Evolutionary conservation across 768 basidiomycete genomes (phyloP).

Genomic region (Termitomyces heimii): DNA sequence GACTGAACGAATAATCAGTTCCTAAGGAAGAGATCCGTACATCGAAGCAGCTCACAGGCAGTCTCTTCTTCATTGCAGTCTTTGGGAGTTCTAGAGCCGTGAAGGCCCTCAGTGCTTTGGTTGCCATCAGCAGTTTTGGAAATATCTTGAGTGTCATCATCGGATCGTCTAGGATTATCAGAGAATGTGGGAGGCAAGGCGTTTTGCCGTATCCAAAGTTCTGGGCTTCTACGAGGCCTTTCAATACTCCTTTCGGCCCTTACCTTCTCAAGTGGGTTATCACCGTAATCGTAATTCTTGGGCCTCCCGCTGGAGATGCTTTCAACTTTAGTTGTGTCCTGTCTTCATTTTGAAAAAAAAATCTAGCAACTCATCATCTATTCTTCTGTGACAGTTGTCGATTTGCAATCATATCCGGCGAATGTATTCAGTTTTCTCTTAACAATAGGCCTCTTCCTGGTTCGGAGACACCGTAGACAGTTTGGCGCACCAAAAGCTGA

Average conservation of each 20-base stretch:
- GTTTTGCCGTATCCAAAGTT: slow-evolving; percentile 46
- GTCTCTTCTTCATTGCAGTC: slow-evolving; percentile 44
- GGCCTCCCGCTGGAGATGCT: slow-evolving; percentile 35
- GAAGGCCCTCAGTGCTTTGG: slow-evolving; percentile 29
- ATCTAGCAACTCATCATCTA: neutral
- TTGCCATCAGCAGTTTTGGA: slow-evolving; percentile 35
- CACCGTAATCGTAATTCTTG: slow-evolving; percentile 43
- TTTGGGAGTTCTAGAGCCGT: slow-evolving; percentile 34
- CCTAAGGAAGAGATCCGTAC: slow-evolving; percentile 36
- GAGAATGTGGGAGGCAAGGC: slow-evolving; percentile 44
- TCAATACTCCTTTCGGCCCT: slow-evolving; percentile 44
- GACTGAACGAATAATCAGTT: slow-evolving; percentile 19
- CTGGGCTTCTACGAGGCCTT: slow-evolving; percentile 46
- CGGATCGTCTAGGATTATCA: slow-evolving; percentile 34
- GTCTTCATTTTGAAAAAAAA: neutral
- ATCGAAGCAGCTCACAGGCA: slow-evolving; percentile 40
- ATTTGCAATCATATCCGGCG: slow-evolving; percentile 33
- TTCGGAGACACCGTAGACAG: slow-evolving; percentile 24
- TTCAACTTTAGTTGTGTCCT: slow-evolving; percentile 34
- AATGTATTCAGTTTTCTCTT: slow-evolving; percentile 31
- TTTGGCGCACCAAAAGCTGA: slow-evolving; percentile 27
- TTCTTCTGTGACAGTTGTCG: slow-evolving; percentile 20
- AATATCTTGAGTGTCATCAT: slow-evolving; percentile 26
- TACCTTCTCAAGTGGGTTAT: slow-evolving; percentile 39
- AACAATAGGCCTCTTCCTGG: slow-evolving; percentile 27